These are phyloP conservation scores for Chlamydomonas sphaeroides DNA, from an alignment of 139 green algal genomes.

Conservation along the genomic window DNA sequence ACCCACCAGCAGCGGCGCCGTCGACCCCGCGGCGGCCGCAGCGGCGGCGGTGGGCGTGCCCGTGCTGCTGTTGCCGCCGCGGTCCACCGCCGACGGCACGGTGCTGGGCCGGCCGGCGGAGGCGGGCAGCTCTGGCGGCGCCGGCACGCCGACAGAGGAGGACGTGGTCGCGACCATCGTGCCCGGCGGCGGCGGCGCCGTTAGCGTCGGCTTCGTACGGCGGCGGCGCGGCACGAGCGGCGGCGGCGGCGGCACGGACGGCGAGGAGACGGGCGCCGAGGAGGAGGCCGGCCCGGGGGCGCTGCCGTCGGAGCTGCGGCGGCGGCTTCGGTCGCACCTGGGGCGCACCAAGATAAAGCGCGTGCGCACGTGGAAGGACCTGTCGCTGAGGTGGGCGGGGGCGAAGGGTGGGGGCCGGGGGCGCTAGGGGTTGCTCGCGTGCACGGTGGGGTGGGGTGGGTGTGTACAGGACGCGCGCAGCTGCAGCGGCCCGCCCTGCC, in stretches of 20 bases:
- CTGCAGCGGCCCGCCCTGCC: no score
- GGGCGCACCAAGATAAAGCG: neutral
- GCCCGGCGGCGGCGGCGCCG: neutral
- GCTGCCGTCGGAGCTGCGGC: conserved; percentile 9
- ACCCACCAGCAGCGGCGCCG: no score
- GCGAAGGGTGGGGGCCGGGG: no score
- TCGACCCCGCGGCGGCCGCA: no score
- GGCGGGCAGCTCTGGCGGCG: neutral
- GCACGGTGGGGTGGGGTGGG: no score
- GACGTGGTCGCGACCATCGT: conserved; percentile 12
- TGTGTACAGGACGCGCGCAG: no score
- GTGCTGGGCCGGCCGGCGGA: no score
- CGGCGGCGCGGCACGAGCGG: neutral
- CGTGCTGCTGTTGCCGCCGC: neutral
- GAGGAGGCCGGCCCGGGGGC: neutral
- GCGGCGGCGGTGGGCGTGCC: neutral
- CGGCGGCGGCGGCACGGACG: conserved; percentile 7
- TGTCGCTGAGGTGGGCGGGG: conserved; percentile 4
- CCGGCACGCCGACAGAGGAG: neutral
- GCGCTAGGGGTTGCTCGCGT: no score
- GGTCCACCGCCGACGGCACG: no score
- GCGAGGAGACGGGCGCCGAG: neutral
- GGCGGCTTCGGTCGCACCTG: neutral
- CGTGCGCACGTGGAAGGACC: conserved; percentile 26
- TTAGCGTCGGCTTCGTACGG: no score